Conservation (phyloP, 257 asterid genomes). For the Schizonepeta tenuifolia region DNA sequence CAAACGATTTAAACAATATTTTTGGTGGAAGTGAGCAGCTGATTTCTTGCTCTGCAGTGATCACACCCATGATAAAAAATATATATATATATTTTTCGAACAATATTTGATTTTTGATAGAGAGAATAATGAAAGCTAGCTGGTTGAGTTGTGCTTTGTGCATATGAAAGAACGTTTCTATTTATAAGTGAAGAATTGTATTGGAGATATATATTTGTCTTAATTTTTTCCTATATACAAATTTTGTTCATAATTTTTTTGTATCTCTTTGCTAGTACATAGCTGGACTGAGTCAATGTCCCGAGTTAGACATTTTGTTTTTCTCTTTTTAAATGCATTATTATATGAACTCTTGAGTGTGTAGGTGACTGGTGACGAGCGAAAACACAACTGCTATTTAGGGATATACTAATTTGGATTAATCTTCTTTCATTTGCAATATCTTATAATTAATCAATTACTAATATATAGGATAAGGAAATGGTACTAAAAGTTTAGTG, state of each 20-base stretch:
- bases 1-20: background rate
- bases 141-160: background rate
- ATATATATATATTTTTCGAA: background rate
- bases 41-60: constrained; percentile 12
- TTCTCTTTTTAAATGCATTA: background rate
- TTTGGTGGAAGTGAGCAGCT: constrained; percentile 13
- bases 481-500: no score
- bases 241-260: background rate
- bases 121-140: background rate
- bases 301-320: background rate
- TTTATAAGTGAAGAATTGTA: constrained; percentile 7
- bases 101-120: background rate
- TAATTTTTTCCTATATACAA: background rate
- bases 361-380: no score
- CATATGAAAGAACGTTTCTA: background rate
- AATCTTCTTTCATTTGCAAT: no score
- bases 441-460: no score
- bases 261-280: background rate
- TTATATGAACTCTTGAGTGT: background rate
- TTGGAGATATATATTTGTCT: background rate
- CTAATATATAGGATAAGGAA: no score
- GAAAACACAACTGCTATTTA: no score
- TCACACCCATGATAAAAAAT: constrained; percentile 12
- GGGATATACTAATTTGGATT: no score
- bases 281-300: background rate